These are phyloP conservation scores for Neofusicoccum ribis DNA, from an alignment of 2,329 filamentous ascomycete genomes.

Conservation along the genomic window DNA sequence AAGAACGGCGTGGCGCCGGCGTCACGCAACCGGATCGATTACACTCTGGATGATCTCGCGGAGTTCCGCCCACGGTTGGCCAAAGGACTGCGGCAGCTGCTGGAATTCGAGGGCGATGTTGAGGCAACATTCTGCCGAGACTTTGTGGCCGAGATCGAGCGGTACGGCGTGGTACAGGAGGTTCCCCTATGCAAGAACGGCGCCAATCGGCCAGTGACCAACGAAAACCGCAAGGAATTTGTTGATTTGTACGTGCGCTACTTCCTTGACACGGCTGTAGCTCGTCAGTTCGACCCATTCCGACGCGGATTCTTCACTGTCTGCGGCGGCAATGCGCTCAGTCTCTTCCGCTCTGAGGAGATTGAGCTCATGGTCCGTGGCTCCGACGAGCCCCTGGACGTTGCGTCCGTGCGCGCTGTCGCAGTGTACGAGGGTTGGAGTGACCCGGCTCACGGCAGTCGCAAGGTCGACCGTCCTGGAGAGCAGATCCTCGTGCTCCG, in stretches of 20 bases:
- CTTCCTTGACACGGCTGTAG: slow-evolving; percentile 73
- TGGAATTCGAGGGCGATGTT: slow-evolving; percentile 84
- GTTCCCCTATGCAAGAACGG: slow-evolving; percentile 71
- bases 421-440: slow-evolving; percentile 83
- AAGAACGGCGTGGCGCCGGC: slow-evolving; percentile 40
- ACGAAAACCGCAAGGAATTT: slow-evolving; percentile 78
- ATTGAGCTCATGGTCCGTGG: slow-evolving; percentile 86
- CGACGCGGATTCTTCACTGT: slow-evolving; percentile 92
- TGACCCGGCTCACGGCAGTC: slow-evolving; percentile 22
- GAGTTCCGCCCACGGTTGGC: slow-evolving; percentile 79
- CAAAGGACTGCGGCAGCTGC: slow-evolving; percentile 69
- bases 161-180: slow-evolving; percentile 67
- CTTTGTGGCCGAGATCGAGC: slow-evolving; percentile 75
- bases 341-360: slow-evolving; percentile 84
- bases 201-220: slow-evolving; percentile 51
- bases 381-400: slow-evolving; percentile 80
- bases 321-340: slow-evolving; percentile 83
- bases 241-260: slow-evolving; percentile 82
- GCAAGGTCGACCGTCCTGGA: slow-evolving; percentile 33
- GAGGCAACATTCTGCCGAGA: slow-evolving; percentile 77
- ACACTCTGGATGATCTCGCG: slow-evolving; percentile 74
- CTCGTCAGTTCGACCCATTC: slow-evolving; percentile 87
- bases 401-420: slow-evolving; percentile 71
- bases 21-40: slow-evolving; percentile 46
- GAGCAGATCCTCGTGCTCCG: slow-evolving; percentile 55